Base-by-base conservation (phyloP, 2,329 filamentous ascomycete species). In the Cryphonectria parasitica region DNA sequence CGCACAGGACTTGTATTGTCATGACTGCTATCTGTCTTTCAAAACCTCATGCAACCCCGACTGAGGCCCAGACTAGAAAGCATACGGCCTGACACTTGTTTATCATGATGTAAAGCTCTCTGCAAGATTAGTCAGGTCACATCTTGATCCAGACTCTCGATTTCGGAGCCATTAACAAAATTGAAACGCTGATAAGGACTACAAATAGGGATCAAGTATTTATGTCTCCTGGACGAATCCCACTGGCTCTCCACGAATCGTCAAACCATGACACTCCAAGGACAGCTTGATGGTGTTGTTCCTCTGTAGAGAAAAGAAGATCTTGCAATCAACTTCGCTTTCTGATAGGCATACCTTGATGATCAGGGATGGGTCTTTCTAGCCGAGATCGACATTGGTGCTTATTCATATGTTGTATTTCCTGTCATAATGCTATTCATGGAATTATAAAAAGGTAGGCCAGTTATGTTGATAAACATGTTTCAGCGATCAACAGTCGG, bases 31-130 rank as follows among this genome's bases (percentile, higher is more conserved):
- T 34, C 34, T 4, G 34, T 34, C 34, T 34, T 34, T 34, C 34
- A 34, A 34, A 34, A 34, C 6, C 6, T 34, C 34, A 34, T 34
- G 6, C 34, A 34, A 34, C 25, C 7, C 8, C 54, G 39, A 34
- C 31, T 17, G 34, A 39, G 58, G 25, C 34, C 34, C 4, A 61
- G 58, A 61, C 34, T 22, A 2, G 34, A 8, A 17, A 39, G 3
- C 31, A 61, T 60, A 61, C 68, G 36, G 39, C 63, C 65, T 58
- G n/a, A 43, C 60, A 60, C 65, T 39, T 62, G 65, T 54, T 36
- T n/a, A 56, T 60, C 65, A 54, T 68, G 65, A 56, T 70, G 65
- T 68, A 49, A 70, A 39, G 65, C 34, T 64, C 22, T 41, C 60
- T 68, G 69, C 65, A 68, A 60, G 49, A n/a, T n/a, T n/a, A n/a